These are phyloP conservation scores for Camelina sativa DNA, from an alignment of 345 rosid genomes.

Conservation along the genomic window DNA sequence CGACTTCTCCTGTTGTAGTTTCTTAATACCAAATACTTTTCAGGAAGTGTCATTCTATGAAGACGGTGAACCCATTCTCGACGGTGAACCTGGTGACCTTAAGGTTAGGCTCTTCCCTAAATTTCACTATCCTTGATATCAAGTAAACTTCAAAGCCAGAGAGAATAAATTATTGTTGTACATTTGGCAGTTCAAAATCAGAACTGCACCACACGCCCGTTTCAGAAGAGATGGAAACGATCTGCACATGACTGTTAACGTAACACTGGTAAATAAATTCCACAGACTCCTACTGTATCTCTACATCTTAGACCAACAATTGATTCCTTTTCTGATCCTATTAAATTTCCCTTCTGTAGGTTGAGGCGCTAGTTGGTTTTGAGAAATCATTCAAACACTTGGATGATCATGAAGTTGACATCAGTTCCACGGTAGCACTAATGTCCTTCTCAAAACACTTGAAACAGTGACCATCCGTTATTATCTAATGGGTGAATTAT, in stretches of 20 bases:
- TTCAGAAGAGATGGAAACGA: slow-evolving; percentile 93
- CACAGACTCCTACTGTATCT: background rate
- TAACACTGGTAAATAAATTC: slow-evolving; percentile 68
- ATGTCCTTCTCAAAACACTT: background rate
- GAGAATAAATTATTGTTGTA: background rate
- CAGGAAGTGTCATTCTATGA: slow-evolving; percentile 97
- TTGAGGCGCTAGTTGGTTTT: slow-evolving; percentile 97
- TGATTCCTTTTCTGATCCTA: background rate
- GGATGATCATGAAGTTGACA: slow-evolving; percentile 92
- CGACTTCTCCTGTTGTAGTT: background rate
- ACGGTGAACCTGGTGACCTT: slow-evolving; percentile 98
- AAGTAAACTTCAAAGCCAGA: background rate
- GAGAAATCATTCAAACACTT: slow-evolving; percentile 91
- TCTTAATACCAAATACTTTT: slow-evolving; percentile 14
- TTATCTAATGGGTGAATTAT: background rate
- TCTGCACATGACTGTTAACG: slow-evolving; percentile 81
- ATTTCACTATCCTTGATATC: background rate
- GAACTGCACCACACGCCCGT: slow-evolving; percentile 74
- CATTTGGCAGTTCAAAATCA: slow-evolving; percentile 77
- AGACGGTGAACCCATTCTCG: slow-evolving; percentile 93
- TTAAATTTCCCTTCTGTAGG: slow-evolving; percentile 46
- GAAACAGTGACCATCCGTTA: background rate
- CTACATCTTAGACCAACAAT: slow-evolving; percentile 10
- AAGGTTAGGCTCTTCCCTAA: slow-evolving; percentile 58
- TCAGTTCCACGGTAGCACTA: slow-evolving; percentile 71